Evolutionary conservation across 2,329 filamentous ascomycete species (phyloP).

Genomic region (Pseudogymnoascus sp.): DNA sequence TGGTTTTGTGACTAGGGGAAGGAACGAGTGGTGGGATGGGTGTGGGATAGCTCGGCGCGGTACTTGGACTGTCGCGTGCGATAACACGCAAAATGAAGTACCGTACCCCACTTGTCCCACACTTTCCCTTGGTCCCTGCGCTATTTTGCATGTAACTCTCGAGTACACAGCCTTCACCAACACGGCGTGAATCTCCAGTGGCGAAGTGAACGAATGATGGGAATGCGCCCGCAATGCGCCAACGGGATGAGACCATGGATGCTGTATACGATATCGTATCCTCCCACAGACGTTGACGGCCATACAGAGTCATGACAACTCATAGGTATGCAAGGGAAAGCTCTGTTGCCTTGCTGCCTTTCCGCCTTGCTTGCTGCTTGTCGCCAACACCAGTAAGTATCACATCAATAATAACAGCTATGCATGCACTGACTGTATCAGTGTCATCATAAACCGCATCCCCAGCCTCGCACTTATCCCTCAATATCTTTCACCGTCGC

Average conservation of each 20-base stretch:
- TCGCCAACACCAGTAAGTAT: neutral
- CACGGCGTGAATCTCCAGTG: neutral
- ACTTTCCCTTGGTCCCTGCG: constrained; percentile 1
- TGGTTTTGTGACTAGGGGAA: neutral
- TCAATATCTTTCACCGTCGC: neutral
- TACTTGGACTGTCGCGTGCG: neutral
- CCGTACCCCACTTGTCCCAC: neutral
- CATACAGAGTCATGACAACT: constrained; percentile 8
- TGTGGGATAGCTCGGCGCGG: neutral
- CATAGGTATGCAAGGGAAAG: neutral
- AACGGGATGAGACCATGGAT: neutral
- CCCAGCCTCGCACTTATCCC: neutral
- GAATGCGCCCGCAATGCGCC: neutral
- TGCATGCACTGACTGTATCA: neutral
- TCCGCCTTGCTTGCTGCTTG: neutral
- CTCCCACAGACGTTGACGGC: neutral
- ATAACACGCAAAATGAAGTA: neutral
- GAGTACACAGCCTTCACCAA: neutral
- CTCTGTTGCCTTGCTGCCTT: constrained; percentile 1
- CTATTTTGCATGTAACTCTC: neutral
- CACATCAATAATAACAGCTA: neutral
- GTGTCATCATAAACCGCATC: neutral
- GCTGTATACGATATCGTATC: neutral
- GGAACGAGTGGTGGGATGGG: neutral
- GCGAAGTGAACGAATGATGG: neutral